Base-by-base conservation (phyloP, 1,139 yeast species). In the Starmera stellimalicola region DNA sequence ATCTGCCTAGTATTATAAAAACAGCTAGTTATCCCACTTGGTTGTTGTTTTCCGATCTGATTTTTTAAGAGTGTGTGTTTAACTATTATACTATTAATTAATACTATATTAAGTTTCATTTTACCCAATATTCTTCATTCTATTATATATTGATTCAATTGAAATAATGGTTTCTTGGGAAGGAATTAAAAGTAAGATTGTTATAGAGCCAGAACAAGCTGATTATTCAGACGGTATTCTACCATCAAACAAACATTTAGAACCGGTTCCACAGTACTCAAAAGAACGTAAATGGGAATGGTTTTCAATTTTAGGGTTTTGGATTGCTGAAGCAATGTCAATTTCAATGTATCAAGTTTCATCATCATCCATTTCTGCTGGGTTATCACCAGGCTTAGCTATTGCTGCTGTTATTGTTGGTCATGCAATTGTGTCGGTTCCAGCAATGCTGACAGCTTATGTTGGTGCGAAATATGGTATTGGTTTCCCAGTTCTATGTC, bases 391-490 rank as follows among this genome's bases (percentile, higher is more conserved):
- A 42, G 52, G 54, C 34, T 47, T 55, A 16, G 58, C 60, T 3
- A 39, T 55, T 8, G 34, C 45, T 11, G 52, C 55, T 16, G 42
- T 52, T 17, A 43, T 55, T 16, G 47, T 53, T 10, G 62, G 60
- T 6, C 55, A 55, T 41, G 36, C 56, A 7, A 42, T 57, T 22
- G 54, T 57, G 10, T 53, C 55, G 17, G 35, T 52, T 19, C 59
- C 58, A 10, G 47, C 57, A 12, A 48, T 55, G 33, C 38, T 57
- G 9, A 55, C 54, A 30, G 60, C 59, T 29, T 48, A 49, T 11
- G 48, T 54, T 32, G 62, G 62, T 27, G 56, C 60, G 7, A 45
- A 40, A 24, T 45, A 51, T 17, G 60, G 56, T 25, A 49, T 58
- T 12, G 59, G 62, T 3, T 60, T 57, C 42, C 59, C 63, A 1